A percentile compares a stretch with the other conserved stretches of the same genome.
Conservation (phyloP, 441 rosid species). For the Gossypium gossypioides region DNA sequence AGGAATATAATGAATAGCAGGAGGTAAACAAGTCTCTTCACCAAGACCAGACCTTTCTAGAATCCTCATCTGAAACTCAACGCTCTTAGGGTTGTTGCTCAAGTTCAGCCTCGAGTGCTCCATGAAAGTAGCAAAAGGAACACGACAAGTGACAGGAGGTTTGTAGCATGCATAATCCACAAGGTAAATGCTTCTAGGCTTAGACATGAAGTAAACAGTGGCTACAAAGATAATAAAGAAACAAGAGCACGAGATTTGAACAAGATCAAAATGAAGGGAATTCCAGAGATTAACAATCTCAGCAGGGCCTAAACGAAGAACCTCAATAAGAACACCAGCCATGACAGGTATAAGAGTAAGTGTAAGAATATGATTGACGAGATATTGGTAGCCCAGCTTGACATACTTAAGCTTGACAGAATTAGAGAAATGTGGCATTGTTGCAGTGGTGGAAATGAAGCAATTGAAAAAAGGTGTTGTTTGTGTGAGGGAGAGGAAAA, state of each 20-base stretch:
- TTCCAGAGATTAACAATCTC: conserved; percentile 51
- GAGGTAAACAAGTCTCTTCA: conserved; percentile 83
- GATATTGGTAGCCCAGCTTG: conserved; percentile 73
- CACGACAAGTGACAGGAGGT: conserved; percentile 78
- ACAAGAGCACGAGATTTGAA: conserved; percentile 55
- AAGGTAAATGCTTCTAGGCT: conserved; percentile 69
- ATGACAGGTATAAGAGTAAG: conserved; percentile 52
- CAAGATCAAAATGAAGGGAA: conserved; percentile 55
- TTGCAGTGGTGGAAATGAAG: neutral
- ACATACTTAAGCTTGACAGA: conserved; percentile 83
- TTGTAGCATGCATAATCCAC: conserved; percentile 80
- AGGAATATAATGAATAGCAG: conserved; percentile 87
- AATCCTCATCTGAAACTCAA: conserved; percentile 83
- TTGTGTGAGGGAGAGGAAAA: neutral
- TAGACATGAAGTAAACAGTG: conserved; percentile 81
- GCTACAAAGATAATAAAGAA: conserved; percentile 49
- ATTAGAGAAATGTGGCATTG: conserved; percentile 59
- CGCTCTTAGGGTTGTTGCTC: conserved; percentile 64
- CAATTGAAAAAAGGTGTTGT: neutral
- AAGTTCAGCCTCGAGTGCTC: conserved; percentile 74
- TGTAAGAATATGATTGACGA: conserved; percentile 65
- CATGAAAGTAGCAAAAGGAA: conserved; percentile 79
- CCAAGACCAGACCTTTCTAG: conserved; percentile 87
- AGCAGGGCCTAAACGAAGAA: conserved; percentile 58
- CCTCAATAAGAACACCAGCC: conserved; percentile 33